Base-by-base conservation (phyloP, 495 filamentous ascomycete genomes). In the Lasiosphaeria ovina region DNA sequence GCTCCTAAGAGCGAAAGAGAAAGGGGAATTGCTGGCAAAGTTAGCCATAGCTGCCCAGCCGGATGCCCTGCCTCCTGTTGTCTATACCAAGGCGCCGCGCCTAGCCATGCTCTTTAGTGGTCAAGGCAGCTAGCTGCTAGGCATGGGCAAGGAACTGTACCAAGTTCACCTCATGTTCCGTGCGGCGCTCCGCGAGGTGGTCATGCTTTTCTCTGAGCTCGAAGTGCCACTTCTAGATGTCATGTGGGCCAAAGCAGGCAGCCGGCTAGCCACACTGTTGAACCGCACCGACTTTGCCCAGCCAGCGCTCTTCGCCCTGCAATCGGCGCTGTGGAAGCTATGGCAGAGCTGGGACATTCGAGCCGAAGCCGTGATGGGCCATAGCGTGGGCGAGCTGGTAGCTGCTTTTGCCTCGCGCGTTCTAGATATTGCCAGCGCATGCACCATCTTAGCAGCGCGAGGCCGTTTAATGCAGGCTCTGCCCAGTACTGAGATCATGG, bases 41-140 rank as follows among this genome's bases (percentile, higher is more conserved):
- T 12, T 40, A 6, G 38, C 6, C 38, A 6, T 12, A 6, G 6
- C 6, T 12, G 38, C 38, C 38, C 38, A 40, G 6, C 38, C 38
- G 6, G 38, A 6, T 40, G 38, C 38, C 12, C 6, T 12, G 6
- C 6, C 38, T 40, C 6, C 38, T 40, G 38, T 12, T 40, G 38
- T 12, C 12, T 12, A 60, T 8, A 49, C 51, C n/a, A 34, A 33
- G 31, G 36, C 55, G 49, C 44, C 59, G 33, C 62, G 35, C 16
- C 35, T 75, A 50, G 69, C 52, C 0, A 72, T 74, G 38, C 62
- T 77, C 47, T 77, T 76, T 60, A 76, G 68, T 7, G 75, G 75
- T 8, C 75, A 77, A 48, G 74, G 75, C 3, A 69, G 70, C 24
- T 72, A 76, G 48, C 68, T 54, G 31, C 45, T 62, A 33, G 64